phyloP scores from a whole-genome alignment of 306 rosid species.

The Ceratonia siliqua region DNA sequence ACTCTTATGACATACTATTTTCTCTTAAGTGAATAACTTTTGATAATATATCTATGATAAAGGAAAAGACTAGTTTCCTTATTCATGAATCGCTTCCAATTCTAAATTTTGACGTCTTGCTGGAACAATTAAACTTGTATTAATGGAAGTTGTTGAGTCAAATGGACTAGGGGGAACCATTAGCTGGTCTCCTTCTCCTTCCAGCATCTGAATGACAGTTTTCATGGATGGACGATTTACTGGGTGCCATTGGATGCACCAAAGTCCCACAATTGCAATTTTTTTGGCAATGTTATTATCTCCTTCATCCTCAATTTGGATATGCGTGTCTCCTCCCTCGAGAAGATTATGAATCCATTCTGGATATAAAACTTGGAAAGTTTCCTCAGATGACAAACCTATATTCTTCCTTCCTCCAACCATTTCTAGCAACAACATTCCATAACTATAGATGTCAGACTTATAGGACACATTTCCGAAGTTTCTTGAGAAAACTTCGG shows the following conservation, averaged over 20 bases:
- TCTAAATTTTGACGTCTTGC: background rate
- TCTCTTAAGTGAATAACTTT: too few relatives aligned
- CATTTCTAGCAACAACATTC: slow-evolving; percentile 21
- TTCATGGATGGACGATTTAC: background rate
- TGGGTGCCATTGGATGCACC: slow-evolving; percentile 12
- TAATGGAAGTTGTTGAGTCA: background rate
- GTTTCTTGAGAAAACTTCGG: slow-evolving; percentile 24
- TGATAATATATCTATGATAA: too few relatives aligned
- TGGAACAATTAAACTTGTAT: background rate
- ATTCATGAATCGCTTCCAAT: slow-evolving; percentile 7
- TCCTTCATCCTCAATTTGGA: background rate
- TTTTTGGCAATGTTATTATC: background rate
- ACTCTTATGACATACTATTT: background rate
- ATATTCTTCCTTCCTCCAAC: slow-evolving; percentile 24
- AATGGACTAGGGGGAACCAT: background rate
- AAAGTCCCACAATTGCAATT: slow-evolving; percentile 1
- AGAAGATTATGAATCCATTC: slow-evolving; percentile 13
- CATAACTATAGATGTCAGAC: slow-evolving; percentile 21
- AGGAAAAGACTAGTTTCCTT: background rate
- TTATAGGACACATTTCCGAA: slow-evolving; percentile 16
- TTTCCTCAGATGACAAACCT: background rate
- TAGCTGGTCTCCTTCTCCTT: background rate
- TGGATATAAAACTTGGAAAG: background rate
- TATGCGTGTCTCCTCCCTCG: background rate
- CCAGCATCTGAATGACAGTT: background rate